Evolutionary conservation across 768 basidiomycete species (phyloP), one percentile per base, ranked within the genome.

Genomic region (Wakefieldia striispora): DNA sequence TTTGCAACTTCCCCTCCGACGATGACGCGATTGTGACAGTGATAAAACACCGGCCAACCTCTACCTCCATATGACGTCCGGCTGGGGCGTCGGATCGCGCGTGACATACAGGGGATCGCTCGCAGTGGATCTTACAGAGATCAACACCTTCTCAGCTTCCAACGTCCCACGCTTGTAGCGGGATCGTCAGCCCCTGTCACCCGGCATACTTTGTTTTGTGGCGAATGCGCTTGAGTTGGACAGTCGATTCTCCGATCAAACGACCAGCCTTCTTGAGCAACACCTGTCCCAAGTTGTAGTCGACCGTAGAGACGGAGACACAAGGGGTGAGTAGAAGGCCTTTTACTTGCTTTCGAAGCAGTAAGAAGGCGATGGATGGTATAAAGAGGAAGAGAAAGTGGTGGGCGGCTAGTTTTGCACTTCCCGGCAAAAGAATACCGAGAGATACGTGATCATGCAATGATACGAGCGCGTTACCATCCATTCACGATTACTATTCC

Each of bases 181-280:
- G 61, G 12, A 34, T 49, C 7, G 21, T 24, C 20, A 55, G 58
- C 43, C 19, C 29, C 16, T 62, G 60, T 12, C 4, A 19, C 1
- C 4, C 12, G 4, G 58, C 51, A 10, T 50, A 60, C 11, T 65
- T 64, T n/a, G 53, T n/a, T n/a, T n/a, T n/a, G n/a, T n/a, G n/a
- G n/a, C n/a, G n/a, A n/a, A n/a, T n/a, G n/a, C n/a, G n/a, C n/a
- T n/a, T n/a, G n/a, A n/a, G n/a, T n/a, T n/a, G n/a, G n/a, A n/a
- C n/a, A n/a, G n/a, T 57, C 31, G 55, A 60, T 21, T 68, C 66
- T 10, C 6, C 19, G 10, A 64, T 68, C 48, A 4, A 21, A n/a
- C 33, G 17, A 37, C 61, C 64, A 6, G 58, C 58, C 45, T 68
- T 68, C 23, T 34, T 66, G 49, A 61, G 63, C n/a, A 56, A 60